phyloP scores from a whole-genome alignment of 2,329 filamentous ascomycete genomes.

The Tolypocladium guangdongense region DNA sequence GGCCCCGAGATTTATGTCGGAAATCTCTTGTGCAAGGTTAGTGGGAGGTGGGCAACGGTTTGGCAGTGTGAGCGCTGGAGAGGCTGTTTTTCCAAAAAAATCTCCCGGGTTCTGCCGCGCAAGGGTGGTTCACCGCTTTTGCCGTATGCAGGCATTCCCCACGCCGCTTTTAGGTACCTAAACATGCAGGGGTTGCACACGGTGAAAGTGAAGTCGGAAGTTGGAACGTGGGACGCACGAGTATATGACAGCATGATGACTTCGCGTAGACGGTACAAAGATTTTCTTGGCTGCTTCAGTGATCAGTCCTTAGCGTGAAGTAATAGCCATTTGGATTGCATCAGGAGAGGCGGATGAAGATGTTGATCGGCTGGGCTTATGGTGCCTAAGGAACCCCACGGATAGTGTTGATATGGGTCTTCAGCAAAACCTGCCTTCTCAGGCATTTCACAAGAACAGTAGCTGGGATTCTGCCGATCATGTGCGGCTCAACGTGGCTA shows the following conservation, averaged over 20 bases:
- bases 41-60: not conserved
- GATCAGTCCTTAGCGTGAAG: no score
- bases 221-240: no score
- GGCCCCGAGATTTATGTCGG: not conserved
- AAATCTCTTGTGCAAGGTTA: not conserved
- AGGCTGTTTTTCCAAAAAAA: constrained; percentile 1
- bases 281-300: not conserved
- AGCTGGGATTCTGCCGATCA: not conserved
- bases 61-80: not conserved
- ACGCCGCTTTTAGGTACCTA: not conserved
- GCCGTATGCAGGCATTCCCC: not conserved
- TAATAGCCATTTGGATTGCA: no score
- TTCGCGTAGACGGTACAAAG: not conserved
- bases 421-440: not conserved
- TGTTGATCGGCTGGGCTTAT: no score
- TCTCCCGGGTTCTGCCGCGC: constrained; percentile 7
- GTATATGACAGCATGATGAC: no score
- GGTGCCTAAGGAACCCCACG: no score
- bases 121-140: constrained; percentile 4
- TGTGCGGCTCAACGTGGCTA: not conserved
- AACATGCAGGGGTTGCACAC: not conserved
- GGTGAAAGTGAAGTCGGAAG: no score
- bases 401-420: not conserved
- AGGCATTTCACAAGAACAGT: not conserved
- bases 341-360: no score